Evolutionary conservation across 73 alveolate species (phyloP), one percentile per base, ranked within the genome.

Genomic region (Paraurostyla sp.): DNA sequence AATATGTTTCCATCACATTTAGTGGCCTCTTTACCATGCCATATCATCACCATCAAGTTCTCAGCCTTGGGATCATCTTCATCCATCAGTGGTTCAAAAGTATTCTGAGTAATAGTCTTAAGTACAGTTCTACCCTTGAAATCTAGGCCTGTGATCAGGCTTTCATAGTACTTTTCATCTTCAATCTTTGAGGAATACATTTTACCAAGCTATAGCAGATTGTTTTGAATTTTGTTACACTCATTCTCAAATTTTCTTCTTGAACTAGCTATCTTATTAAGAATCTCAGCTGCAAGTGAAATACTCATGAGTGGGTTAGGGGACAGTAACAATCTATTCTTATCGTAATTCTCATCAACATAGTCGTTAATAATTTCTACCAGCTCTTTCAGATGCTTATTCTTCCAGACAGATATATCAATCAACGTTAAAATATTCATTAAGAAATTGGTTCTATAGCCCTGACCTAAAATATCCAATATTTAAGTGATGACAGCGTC

Each of bases 21-120:
- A 51, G 87, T 84, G 50, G 93, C 88, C 57, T 91, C 96, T 22
- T 54, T 83, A 0, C 96, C 96, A 69, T 43, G 73, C 80, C 88
- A 91, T n/a, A 91, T 83, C 58, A 52, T 50, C 46, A 83, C 51
- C 93, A 91, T 83, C 36, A 91, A 27, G 51, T 84, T 91, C 56
- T 91, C 96, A 9, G 96, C 92, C 68, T 91, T 91, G 0, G 92
- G 93, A 58, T 91, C 96, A 6, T 75, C 65, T 42, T 83, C 92
- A 38, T 69, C 91, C 96, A 91, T 91, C 30, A 91, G 83, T 25
- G 96, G 88, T 58, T 91, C 96, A 71, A 91, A 84, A 16, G 75
- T 73, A 41, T 58, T 54, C 11, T 71, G 65, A 29, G 92, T 81
- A 48, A 91, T 91, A 38, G 71, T 84, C 59, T 91, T 84, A 36